phyloP scores from a whole-genome alignment of 2,329 filamentous ascomycete species.

The Pestalotiopsis sp. region DNA sequence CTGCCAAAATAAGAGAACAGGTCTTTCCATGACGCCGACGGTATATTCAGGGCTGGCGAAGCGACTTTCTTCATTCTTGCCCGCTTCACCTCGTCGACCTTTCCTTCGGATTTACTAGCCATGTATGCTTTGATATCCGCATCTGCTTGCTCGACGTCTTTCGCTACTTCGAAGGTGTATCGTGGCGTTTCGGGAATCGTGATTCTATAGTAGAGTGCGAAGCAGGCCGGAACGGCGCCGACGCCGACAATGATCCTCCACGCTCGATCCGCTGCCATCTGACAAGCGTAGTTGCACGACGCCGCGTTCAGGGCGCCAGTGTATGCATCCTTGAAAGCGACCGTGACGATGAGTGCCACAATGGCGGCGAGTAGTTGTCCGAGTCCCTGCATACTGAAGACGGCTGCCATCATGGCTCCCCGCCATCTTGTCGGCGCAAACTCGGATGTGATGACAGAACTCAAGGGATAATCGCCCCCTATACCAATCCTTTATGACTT shows the following conservation, averaged over 20 bases:
- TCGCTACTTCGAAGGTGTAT: constrained; percentile 79
- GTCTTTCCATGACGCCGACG: constrained; percentile 70
- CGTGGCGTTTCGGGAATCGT: constrained; percentile 84
- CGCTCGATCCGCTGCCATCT: constrained; percentile 72
- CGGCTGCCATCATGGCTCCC: constrained; percentile 79
- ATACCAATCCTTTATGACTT: constrained; percentile 63
- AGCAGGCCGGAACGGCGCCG: constrained; percentile 73
- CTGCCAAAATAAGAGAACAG: constrained; percentile 66
- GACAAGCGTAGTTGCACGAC: constrained; percentile 62
- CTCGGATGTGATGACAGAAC: constrained; percentile 79
- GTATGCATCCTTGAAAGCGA: constrained; percentile 59
- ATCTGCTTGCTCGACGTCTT: constrained; percentile 73
- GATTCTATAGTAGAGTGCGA: constrained; percentile 82
- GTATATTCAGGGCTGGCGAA: constrained; percentile 57
- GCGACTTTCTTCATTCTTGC: constrained; percentile 54
- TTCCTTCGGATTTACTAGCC: constrained; percentile 46
- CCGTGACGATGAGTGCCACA: constrained; percentile 68
- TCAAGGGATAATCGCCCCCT: constrained; percentile 80
- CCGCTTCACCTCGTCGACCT: constrained; percentile 47
- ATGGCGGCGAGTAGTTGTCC: constrained; percentile 75
- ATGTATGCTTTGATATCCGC: constrained; percentile 68
- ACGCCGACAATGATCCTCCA: constrained; percentile 83
- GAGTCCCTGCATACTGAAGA: constrained; percentile 83
- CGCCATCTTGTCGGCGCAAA: constrained; percentile 82
- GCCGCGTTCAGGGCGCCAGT: constrained; percentile 37